Conservation (phyloP, 148 eudicot genomes). For the Chenopodium suecicum region DNA sequence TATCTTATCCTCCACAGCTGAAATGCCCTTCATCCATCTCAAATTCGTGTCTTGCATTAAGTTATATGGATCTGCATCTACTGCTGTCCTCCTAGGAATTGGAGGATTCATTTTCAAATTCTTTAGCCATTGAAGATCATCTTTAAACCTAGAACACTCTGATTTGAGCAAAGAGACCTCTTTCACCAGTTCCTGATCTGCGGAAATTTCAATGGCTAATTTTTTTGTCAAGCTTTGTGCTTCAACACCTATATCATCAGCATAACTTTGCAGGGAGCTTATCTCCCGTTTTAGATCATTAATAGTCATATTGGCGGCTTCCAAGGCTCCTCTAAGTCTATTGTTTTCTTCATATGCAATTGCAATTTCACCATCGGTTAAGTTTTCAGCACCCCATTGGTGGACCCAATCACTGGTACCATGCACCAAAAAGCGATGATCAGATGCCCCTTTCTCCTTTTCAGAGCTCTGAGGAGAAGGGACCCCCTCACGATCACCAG, state of each 20-base stretch:
- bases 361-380: conserved; percentile 56
- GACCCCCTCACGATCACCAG: conserved; percentile 46
- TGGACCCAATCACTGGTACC: conserved; percentile 54
- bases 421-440: conserved; percentile 34
- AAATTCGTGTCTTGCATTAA: conserved; percentile 33
- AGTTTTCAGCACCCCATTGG: conserved; percentile 49
- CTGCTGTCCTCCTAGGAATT: conserved; percentile 25
- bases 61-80: conserved; percentile 19
- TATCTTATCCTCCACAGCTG: conserved; percentile 53
- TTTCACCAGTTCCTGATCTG: conserved; percentile 55
- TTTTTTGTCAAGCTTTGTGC: conserved; percentile 58
- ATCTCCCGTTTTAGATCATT: conserved; percentile 66
- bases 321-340: conserved; percentile 61
- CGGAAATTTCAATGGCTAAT: conserved; percentile 60
- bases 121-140: conserved; percentile 58
- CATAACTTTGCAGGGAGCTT: conserved; percentile 57
- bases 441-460: conserved; percentile 46
- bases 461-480: conserved; percentile 45
- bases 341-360: conserved; percentile 64
- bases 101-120: conserved; percentile 46
- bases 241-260: conserved; percentile 64
- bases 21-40: conserved; percentile 49
- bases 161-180: conserved; percentile 69
- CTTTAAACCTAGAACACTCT: conserved; percentile 67
- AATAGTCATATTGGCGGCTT: conserved; percentile 67